Conservation (phyloP, 202 grass and related monocot genomes). For the Carex sylvatica region DNA sequence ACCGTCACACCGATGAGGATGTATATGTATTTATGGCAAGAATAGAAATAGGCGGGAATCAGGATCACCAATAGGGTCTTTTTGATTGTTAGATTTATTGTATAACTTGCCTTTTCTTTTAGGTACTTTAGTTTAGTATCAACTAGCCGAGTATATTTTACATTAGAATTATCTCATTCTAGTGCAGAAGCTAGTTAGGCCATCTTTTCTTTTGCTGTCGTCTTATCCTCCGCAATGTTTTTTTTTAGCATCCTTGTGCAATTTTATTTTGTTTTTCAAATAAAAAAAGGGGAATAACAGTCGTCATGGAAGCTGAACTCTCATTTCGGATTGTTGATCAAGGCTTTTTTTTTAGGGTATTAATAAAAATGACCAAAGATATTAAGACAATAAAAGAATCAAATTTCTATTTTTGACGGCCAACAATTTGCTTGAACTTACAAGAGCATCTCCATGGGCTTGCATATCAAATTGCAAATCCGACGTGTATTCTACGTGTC, state of each 20-base stretch:
- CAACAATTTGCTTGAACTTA: no score
- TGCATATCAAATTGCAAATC: no score
- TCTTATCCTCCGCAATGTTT: neutral
- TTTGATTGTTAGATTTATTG: neutral
- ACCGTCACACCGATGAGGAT: neutral
- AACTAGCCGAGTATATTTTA: neutral
- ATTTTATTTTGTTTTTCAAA: neutral
- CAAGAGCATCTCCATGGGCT: no score
- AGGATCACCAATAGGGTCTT: neutral
- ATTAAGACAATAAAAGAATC: no score
- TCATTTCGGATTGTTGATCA: neutral
- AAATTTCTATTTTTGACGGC: no score
- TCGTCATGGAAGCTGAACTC: neutral
- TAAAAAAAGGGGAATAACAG: neutral
- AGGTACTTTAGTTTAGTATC: neutral
- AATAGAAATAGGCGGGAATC: conserved; percentile 3
- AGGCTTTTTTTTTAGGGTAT: no score
- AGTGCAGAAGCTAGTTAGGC: neutral
- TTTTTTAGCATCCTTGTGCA: no score
- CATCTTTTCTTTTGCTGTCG: neutral
- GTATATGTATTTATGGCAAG: conserved; percentile 23
- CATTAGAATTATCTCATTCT: conserved; percentile 4
- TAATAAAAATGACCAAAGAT: no score
- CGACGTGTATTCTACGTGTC: no score
- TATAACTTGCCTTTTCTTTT: neutral